A percentile compares a stretch with the other conserved stretches of the same genome.
Evolutionary conservation across 495 filamentous ascomycete genomes (phyloP).

Genomic region (Thermochaetoides thermophila): DNA sequence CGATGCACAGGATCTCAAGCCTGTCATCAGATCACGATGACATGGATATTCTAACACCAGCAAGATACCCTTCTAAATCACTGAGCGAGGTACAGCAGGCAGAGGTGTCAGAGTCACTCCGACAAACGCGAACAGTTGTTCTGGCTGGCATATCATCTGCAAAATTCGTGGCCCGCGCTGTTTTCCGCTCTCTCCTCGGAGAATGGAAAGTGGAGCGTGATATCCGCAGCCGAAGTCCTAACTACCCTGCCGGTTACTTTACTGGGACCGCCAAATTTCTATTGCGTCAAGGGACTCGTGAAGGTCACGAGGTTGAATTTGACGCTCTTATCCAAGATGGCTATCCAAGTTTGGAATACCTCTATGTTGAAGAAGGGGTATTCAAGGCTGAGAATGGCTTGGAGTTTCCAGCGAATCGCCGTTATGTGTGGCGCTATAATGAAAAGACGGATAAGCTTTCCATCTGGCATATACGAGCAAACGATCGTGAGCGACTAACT

Average conservation of each 20-base stretch:
- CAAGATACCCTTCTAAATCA: conserved; percentile 22
- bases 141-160: conserved; percentile 21
- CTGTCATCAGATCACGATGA: no score
- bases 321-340: conserved; percentile 13
- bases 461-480: conserved; percentile 51
- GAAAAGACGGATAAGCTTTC: conserved; percentile 39
- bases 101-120: conserved; percentile 16
- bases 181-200: conserved; percentile 63
- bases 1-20: no score
- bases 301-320: conserved; percentile 27
- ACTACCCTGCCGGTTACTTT: conserved; percentile 44
- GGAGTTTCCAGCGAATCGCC: conserved; percentile 33
- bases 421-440: conserved; percentile 44
- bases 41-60: conserved; percentile 32
- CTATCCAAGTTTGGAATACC: conserved; percentile 42
- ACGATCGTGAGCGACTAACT: conserved; percentile 34
- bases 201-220: conserved; percentile 46
- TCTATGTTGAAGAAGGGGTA: conserved; percentile 50
- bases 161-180: conserved; percentile 41
- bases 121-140: conserved; percentile 19
- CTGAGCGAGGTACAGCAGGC: conserved; percentile 7
- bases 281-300: conserved; percentile 37
- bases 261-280: conserved; percentile 47
- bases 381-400: conserved; percentile 36
- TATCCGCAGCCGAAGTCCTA: conserved; percentile 28